These are phyloP conservation scores for Ceratopteris richardii DNA, from an alignment of 75 land plant species.

Conservation along the genomic window DNA sequence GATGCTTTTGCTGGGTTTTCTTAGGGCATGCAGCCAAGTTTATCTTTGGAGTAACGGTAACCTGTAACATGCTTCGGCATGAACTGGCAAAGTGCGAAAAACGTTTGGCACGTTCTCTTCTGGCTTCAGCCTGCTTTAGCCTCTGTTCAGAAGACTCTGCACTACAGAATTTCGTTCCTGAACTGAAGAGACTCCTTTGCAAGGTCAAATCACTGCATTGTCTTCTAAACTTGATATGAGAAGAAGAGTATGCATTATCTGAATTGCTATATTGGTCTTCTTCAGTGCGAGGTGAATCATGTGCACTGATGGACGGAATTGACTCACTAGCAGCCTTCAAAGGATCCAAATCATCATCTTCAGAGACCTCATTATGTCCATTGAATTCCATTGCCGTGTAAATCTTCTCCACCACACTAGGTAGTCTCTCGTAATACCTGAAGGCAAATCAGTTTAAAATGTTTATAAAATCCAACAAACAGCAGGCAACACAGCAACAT, in stretches of 20 bases:
- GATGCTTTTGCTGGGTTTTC: neutral
- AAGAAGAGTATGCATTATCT: conserved; percentile 12
- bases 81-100: conserved; percentile 48
- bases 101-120: conserved; percentile 49
- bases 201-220: neutral
- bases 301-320: neutral
- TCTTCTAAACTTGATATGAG: neutral
- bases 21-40: neutral
- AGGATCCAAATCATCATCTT: conserved; percentile 18
- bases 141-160: conserved; percentile 6
- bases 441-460: neutral
- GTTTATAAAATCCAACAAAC: neutral
- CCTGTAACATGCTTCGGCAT: conserved; percentile 45
- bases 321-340: neutral
- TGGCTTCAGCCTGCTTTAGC: conserved; percentile 39
- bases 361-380: conserved; percentile 29
- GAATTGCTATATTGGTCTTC: neutral
- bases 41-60: conserved; percentile 10
- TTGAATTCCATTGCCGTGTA: conserved; percentile 56
- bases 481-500: too few relatives aligned
- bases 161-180: neutral
- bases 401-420: conserved; percentile 31
- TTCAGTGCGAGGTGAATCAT: neutral
- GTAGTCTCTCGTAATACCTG: conserved; percentile 43
- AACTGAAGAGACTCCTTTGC: neutral